phyloP scores from a whole-genome alignment of 148 eudicot species.

The Rhododendron ovatum region DNA sequence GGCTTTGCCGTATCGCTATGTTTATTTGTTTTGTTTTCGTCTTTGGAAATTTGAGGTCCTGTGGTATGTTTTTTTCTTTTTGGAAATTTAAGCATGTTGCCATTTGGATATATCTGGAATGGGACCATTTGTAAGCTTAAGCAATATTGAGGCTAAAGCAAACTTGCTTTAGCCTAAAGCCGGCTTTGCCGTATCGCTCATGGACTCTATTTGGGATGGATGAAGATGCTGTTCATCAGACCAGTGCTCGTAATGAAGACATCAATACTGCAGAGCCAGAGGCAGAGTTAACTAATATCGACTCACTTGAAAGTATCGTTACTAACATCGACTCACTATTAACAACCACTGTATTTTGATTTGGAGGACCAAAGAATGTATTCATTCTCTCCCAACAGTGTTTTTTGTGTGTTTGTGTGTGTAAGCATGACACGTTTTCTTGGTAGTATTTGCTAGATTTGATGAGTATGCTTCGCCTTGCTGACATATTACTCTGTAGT shows the following conservation, averaged over 20 bases:
- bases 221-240: slow-evolving; percentile 26
- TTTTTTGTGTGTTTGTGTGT: background rate
- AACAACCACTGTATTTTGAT: background rate
- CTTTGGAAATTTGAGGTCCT: background rate
- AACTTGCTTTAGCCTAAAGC: background rate
- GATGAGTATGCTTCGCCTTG: background rate
- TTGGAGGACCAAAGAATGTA: background rate
- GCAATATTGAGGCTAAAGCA: background rate
- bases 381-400: background rate
- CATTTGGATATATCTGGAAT: background rate
- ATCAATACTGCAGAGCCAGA: slow-evolving; percentile 40
- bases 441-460: background rate
- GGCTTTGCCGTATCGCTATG: background rate
- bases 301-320: slow-evolving; percentile 25
- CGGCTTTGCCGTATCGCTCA: background rate
- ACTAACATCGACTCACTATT: slow-evolving; percentile 21
- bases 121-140: background rate
- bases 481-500: background rate
- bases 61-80: background rate
- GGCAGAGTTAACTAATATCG: slow-evolving; percentile 27
- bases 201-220: slow-evolving; percentile 36
- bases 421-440: background rate
- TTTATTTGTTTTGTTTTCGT: background rate
- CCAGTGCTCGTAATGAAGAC: slow-evolving; percentile 30
- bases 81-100: background rate